A percentile compares a stretch with the other conserved stretches of the same genome.
These are phyloP conservation scores for Phialophora expanda DNA, from an alignment of 2,329 filamentous ascomycete species.

Conservation along the genomic window DNA sequence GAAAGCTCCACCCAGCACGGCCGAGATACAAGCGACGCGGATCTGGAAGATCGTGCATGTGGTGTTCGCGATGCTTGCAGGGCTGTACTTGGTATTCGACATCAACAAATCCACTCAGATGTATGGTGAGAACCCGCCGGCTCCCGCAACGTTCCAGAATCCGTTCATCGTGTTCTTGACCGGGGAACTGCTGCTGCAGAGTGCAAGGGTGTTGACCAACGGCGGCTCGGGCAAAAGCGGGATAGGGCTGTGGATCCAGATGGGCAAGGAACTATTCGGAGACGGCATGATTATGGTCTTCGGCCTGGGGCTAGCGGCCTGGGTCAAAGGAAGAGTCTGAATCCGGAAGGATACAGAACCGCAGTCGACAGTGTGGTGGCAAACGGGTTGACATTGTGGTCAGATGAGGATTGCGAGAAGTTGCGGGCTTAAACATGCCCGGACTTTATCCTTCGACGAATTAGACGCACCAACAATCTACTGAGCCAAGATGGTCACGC, in stretches of 20 bases:
- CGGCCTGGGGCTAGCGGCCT: constrained; percentile 51
- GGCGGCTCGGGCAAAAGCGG: constrained; percentile 41
- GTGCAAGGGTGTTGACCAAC: constrained; percentile 44
- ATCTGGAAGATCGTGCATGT: constrained; percentile 65
- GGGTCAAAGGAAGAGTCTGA: constrained; percentile 44
- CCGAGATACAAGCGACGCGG: constrained; percentile 45
- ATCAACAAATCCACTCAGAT: constrained; percentile 46
- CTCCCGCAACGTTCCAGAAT: constrained; percentile 52
- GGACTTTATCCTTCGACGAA: background rate
- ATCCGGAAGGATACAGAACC: constrained; percentile 10
- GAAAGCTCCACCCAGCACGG: constrained; percentile 47
- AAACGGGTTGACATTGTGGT: constrained; percentile 5
- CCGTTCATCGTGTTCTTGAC: constrained; percentile 54
- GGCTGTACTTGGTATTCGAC: constrained; percentile 56
- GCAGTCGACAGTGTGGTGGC: constrained; percentile 1
- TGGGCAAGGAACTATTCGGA: constrained; percentile 48
- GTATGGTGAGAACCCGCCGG: constrained; percentile 50
- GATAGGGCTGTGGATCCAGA: constrained; percentile 45
- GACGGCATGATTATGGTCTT: constrained; percentile 55
- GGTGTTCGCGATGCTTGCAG: constrained; percentile 62
- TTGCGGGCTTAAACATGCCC: background rate
- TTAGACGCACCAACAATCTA: background rate
- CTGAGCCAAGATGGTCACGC: background rate
- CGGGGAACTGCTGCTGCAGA: constrained; percentile 52
- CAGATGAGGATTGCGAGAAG: constrained; percentile 8